A percentile compares a stretch with the other conserved stretches of the same genome.
These are phyloP conservation scores for Ustilago loliicola DNA, from an alignment of 1,284 basidiomycete genomes.

Conservation along the genomic window DNA sequence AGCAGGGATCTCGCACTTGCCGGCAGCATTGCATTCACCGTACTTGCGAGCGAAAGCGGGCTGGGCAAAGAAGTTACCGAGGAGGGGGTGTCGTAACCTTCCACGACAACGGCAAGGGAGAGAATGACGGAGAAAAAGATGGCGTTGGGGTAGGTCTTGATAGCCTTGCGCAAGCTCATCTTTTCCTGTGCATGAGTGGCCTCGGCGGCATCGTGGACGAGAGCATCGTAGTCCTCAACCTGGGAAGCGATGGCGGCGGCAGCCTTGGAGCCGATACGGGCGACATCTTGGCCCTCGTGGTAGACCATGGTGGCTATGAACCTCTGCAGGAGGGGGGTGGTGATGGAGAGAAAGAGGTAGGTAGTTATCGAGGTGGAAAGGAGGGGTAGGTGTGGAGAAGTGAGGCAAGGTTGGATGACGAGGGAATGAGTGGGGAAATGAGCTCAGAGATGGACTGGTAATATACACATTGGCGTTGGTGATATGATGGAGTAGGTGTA, in stretches of 20 bases:
- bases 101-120: conserved; percentile 73
- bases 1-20: conserved; percentile 72
- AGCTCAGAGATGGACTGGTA: conserved; percentile 20
- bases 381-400: conserved; percentile 1
- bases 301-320: conserved; percentile 28
- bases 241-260: conserved; percentile 54
- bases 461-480: conserved; percentile 38
- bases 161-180: conserved; percentile 71
- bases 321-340: neutral
- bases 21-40: conserved; percentile 60
- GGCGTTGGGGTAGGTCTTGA: conserved; percentile 72
- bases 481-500: neutral
- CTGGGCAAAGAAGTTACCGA: conserved; percentile 70
- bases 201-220: conserved; percentile 70
- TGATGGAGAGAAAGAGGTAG: neutral
- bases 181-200: conserved; percentile 71
- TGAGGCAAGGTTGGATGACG: conserved; percentile 11
- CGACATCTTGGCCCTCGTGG: conserved; percentile 40
- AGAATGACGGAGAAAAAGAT: conserved; percentile 73
- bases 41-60: conserved; percentile 69
- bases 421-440: neutral
- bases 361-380: no score
- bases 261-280: conserved; percentile 58
- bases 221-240: conserved; percentile 66
- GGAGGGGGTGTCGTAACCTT: conserved; percentile 69